Evolutionary conservation across 31 red algal genomes (phyloP), one percentile per base, ranked within the genome.

Genomic region (Odonthalia washingtoniensis): DNA sequence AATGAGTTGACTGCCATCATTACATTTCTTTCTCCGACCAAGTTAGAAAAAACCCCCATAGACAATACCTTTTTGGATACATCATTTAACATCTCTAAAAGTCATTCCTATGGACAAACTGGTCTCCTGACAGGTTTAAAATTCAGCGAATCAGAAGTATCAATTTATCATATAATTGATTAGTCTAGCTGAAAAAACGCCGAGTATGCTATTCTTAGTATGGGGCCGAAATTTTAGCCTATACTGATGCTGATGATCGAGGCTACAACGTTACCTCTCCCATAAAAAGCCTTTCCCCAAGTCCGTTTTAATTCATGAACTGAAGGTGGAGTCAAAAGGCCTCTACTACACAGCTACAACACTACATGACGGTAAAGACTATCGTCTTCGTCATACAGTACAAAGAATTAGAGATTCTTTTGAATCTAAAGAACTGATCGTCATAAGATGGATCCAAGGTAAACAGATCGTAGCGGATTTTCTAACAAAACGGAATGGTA

Each of bases 301-400:
- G 38, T 14, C 31, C 18, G 37, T 43, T 17, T 43, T 44, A 38
- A 5, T 16, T 6, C 43, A 34, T 33, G 9, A 6, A 34, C 77
- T 62, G 33, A 42, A 81, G 46, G 52, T 81, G 5, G 77, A 65
- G 4, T 84, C 81, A 38, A 36, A 72, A 36, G 63, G 81, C 16
- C 26, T 69, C 16, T 72, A 40, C 65, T 6, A 30, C 33, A 72
- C 81, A 16, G 72, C 72, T n/a, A 72, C 62, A 4, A 72, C 81
- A 31, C 81, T 84, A 30, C 81, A 84, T n/a, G 81, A 84, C 12
- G 65, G 24, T 26, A 33, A 26, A 24, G 81, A 84, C 5, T 84
- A 72, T 38, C 4, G 81, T 14, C 81, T 84, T 21, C 28, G 63
- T 26, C 61, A n/a, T 27, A 84, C 61, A 26, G 81, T 84, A 4